A percentile compares a stretch with the other conserved stretches of the same genome.
Evolutionary conservation across 345 rosid genomes (phyloP).

Genomic region (Barbarea vulgaris): DNA sequence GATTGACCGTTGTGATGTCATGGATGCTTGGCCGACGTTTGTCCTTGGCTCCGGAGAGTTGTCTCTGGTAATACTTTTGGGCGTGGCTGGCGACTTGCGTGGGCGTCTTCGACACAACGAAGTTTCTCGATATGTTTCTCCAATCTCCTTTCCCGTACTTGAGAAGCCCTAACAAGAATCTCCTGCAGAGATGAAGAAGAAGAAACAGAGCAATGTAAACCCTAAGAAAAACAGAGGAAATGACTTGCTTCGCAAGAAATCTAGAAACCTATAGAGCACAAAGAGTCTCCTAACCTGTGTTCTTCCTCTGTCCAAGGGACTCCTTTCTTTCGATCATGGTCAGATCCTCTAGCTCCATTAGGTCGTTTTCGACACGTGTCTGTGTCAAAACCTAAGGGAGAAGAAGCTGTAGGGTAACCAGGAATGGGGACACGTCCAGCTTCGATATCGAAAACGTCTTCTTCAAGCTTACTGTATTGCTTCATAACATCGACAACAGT

Average conservation of each 20-base stretch:
- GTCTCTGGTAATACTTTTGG: slow-evolving; percentile 93
- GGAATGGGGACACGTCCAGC: slow-evolving; percentile 78
- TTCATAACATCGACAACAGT: slow-evolving; percentile 65
- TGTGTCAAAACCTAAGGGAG: slow-evolving; percentile 43
- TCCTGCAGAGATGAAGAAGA: slow-evolving; percentile 47
- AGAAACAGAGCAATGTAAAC: slow-evolving; percentile 13
- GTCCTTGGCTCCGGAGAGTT: slow-evolving; percentile 78
- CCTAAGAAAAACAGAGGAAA: slow-evolving; percentile 23
- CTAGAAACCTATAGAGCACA: background rate
- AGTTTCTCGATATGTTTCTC: slow-evolving; percentile 92
- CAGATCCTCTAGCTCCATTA: slow-evolving; percentile 46
- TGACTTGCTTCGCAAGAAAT: slow-evolving; percentile 29
- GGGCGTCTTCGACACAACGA: slow-evolving; percentile 84
- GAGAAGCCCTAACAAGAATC: slow-evolving; percentile 77
- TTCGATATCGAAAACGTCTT: slow-evolving; percentile 71
- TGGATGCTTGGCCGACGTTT: slow-evolving; percentile 95
- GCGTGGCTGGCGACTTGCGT: slow-evolving; percentile 99
- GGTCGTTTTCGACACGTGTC: slow-evolving; percentile 59
- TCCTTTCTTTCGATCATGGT: slow-evolving; percentile 89
- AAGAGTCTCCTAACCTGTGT: slow-evolving; percentile 60
- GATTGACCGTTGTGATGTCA: slow-evolving; percentile 76
- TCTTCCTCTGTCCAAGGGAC: slow-evolving; percentile 99
- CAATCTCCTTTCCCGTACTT: slow-evolving; percentile 97
- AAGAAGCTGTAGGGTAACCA: slow-evolving; percentile 56
- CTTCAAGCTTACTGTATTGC: slow-evolving; percentile 70